A percentile compares a stretch with the other conserved stretches of the same genome.
Conservation (phyloP, 192 early-diverging fungal species). For the Fimicolochytrium jonesii region DNA sequence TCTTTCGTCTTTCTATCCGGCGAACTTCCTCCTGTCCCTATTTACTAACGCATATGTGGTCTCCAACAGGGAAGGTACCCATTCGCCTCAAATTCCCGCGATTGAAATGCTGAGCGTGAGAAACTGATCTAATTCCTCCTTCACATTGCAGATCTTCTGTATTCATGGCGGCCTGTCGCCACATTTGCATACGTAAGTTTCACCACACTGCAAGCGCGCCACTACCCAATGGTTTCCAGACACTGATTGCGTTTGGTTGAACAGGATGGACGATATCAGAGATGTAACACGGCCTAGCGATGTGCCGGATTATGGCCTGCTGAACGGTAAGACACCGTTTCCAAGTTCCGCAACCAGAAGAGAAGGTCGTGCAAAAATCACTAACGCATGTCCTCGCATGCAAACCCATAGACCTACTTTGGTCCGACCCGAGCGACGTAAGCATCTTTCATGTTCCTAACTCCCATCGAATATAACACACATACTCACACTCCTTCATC, state of each 20-base stretch:
- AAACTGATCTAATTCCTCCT: too few relatives aligned
- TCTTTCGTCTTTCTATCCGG: not conserved
- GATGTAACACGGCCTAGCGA: conserved; percentile 76
- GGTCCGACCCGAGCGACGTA: conserved; percentile 87
- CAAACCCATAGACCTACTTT: conserved; percentile 62
- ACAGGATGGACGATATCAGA: conserved; percentile 86
- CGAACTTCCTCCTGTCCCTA: not conserved
- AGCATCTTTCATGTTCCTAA: conserved; percentile 17
- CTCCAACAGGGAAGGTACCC: conserved; percentile 4
- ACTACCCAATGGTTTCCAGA: conserved; percentile 16
- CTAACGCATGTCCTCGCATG: too few relatives aligned
- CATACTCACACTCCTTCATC: not conserved
- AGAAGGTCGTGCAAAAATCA: not conserved
- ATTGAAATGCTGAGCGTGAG: too few relatives aligned
- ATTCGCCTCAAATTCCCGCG: not conserved
- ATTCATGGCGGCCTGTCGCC: conserved; percentile 92
- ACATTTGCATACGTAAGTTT: conserved; percentile 42
- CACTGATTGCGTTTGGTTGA: too few relatives aligned
- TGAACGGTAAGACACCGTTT: conserved; percentile 65
- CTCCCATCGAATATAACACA: not conserved
- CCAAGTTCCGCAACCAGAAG: not conserved
- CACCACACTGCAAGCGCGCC: too few relatives aligned
- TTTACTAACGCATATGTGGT: not conserved
- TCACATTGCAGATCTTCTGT: conserved; percentile 93
- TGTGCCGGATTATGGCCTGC: conserved; percentile 86